phyloP scores from a whole-genome alignment of 176 grass and related monocot species.

The Luzula sylvatica region DNA sequence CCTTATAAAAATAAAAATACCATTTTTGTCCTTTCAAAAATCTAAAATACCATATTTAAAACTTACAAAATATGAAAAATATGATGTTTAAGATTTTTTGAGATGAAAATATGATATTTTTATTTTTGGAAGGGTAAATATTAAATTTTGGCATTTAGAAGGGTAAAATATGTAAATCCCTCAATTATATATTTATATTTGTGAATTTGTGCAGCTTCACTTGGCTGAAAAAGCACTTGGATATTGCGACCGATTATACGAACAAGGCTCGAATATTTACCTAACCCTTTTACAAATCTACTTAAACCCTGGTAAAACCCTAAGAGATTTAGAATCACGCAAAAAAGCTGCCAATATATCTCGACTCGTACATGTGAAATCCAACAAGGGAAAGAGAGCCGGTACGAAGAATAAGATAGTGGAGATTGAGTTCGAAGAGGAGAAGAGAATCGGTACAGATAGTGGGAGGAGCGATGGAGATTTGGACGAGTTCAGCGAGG shows the following conservation, averaged over 20 bases:
- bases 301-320: conserved; percentile 67
- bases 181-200: too few species aligned
- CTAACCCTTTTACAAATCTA: conserved; percentile 96
- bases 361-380: conserved; percentile 45
- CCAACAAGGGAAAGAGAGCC: conserved; percentile 52
- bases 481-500: conserved; percentile 66
- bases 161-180: too few species aligned
- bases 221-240: conserved; percentile 64
- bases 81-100: too few species aligned
- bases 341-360: conserved; percentile 51
- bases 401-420: conserved; percentile 68
- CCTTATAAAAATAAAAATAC: too few species aligned
- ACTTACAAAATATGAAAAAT: too few species aligned
- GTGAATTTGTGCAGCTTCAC: conserved; percentile 86
- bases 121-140: too few species aligned
- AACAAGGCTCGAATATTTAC: conserved; percentile 85
- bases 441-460: conserved; percentile 61
- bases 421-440: conserved; percentile 82
- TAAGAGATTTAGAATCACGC: conserved; percentile 53
- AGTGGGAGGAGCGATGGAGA: conserved; percentile 93
- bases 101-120: too few species aligned
- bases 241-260: conserved; percentile 95
- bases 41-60: too few species aligned
- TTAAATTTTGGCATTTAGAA: too few species aligned
- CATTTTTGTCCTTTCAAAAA: too few species aligned